Evolutionary conservation across 192 early-diverging fungal genomes (phyloP), one percentile per base, ranked within the genome.

Genomic region (Entophlyctis luteolus): DNA sequence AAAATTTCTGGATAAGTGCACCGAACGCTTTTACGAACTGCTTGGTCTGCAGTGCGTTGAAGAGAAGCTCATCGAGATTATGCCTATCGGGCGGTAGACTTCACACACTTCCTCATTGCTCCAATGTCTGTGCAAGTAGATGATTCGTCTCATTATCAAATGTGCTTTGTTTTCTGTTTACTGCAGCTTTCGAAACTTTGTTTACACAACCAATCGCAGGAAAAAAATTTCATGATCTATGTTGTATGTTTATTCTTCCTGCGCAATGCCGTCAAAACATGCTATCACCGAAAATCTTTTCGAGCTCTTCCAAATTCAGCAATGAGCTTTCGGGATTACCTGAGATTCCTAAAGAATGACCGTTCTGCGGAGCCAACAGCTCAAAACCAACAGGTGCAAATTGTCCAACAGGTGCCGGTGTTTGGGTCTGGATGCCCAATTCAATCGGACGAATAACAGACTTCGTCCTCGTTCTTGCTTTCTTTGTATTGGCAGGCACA

Each of bases 261-360:
- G 47, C 16, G 39, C 39, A 60, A 60, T 31, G 28, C 2, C 58
- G 25, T 60, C 37, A n/a, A 63, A 63, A 63, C 2, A 50, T 18
- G 12, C 47, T 33, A 4, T 52, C 46, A 63, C 50, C 62, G 50
- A 63, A 63, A 45, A 63, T 63, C 4, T 32, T n/a, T 33, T 63
- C 48, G 31, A 63, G 33, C 8, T 63, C 62, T 33, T 63, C 62
- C 20, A 63, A 29, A 50, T 5, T 50, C 27, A 63, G 29, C 12
- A 48, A 32, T 18, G n/a, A 1, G 18, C n/a, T 16, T 18, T 23
- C 62, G 46, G 18, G 47, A 37, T 23, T 20, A 32, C 29, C 18
- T 27, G 38, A 8, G 6, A 46, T 46, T 29, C 27, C 18, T 35
- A 27, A 36, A n/a, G 27, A 60, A 28, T 14, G 59, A 60, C 4